Conservation (phyloP, 331 rosid genomes). For the Telfairia occidentalis region DNA sequence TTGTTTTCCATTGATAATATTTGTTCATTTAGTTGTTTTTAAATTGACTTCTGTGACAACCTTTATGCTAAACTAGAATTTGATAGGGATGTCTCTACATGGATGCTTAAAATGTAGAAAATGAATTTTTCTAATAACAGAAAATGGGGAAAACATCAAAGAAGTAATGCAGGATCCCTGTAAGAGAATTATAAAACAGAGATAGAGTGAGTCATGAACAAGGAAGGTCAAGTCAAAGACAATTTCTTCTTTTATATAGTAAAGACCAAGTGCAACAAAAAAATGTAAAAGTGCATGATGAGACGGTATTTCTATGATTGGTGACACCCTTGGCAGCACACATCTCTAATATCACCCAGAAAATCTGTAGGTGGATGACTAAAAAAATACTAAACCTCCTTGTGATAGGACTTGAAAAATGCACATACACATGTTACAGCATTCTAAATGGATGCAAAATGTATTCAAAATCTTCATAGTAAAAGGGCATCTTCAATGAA, state of each 20-base stretch:
- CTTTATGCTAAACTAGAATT: neutral
- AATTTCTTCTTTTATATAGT: neutral
- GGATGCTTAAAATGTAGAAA: neutral
- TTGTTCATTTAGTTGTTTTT: neutral
- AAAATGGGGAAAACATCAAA: neutral
- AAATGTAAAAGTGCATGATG: neutral
- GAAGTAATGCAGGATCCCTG: neutral
- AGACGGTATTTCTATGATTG: neutral
- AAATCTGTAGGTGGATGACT: neutral
- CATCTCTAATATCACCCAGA: neutral
- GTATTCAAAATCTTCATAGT: neutral
- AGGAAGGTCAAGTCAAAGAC: neutral
- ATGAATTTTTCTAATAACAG: neutral
- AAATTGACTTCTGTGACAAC: neutral
- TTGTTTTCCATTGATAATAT: constrained; percentile 23
- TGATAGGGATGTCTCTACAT: neutral
- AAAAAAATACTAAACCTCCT: neutral
- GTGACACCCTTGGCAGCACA: neutral
- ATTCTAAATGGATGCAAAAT: neutral
- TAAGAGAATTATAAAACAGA: neutral
- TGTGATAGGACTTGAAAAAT: neutral
- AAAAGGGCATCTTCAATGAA: neutral
- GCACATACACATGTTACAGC: neutral
- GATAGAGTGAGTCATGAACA: neutral
- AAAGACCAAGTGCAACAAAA: neutral